These are phyloP conservation scores for Cercospora sp. DNA, from an alignment of 2,329 filamentous ascomycete genomes.

Conservation along the genomic window DNA sequence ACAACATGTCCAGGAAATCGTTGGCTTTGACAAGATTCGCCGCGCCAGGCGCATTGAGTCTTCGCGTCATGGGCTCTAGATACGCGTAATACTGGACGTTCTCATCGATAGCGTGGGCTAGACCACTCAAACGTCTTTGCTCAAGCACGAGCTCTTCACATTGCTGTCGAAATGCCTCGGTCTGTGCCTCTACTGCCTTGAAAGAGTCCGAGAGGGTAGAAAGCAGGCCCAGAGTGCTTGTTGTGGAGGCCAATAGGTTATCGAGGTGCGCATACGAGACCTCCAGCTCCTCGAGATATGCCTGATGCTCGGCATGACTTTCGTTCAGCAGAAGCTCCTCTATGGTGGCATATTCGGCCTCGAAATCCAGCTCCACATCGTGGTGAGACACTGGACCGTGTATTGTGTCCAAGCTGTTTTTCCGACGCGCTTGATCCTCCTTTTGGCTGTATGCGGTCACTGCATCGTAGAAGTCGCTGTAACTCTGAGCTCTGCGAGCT, in stretches of 20 bases:
- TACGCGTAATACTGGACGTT: conserved; percentile 96
- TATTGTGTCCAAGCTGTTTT: conserved; percentile 35
- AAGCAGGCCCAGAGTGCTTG: conserved; percentile 72
- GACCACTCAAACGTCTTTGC: conserved; percentile 72
- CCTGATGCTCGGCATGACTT: conserved; percentile 84
- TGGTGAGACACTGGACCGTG: conserved; percentile 34
- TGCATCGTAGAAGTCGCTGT: conserved; percentile 72
- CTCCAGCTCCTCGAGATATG: conserved; percentile 77
- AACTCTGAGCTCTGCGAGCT: conserved; percentile 70
- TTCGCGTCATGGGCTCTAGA: conserved; percentile 83
- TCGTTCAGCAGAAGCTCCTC: conserved; percentile 73
- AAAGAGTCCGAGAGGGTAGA: conserved; percentile 83
- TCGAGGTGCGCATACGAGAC: conserved; percentile 82
- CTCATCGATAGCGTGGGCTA: conserved; percentile 81
- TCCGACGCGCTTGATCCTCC: conserved; percentile 48
- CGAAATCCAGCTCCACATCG: conserved; percentile 55
- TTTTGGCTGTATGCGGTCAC: conserved; percentile 59
- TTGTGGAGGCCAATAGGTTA: conserved; percentile 73
- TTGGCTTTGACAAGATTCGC: conserved; percentile 80
- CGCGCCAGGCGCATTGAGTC: conserved; percentile 88
- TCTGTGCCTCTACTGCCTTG: conserved; percentile 82
- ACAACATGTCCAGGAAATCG: conserved; percentile 84
- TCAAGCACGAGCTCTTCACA: conserved; percentile 85
- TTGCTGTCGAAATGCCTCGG: conserved; percentile 86
- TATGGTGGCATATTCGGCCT: conserved; percentile 59